A percentile compares a stretch with the other conserved stretches of the same genome.
Evolutionary conservation across 768 basidiomycete genomes (phyloP).

Genomic region (Podaxis pistillaris): DNA sequence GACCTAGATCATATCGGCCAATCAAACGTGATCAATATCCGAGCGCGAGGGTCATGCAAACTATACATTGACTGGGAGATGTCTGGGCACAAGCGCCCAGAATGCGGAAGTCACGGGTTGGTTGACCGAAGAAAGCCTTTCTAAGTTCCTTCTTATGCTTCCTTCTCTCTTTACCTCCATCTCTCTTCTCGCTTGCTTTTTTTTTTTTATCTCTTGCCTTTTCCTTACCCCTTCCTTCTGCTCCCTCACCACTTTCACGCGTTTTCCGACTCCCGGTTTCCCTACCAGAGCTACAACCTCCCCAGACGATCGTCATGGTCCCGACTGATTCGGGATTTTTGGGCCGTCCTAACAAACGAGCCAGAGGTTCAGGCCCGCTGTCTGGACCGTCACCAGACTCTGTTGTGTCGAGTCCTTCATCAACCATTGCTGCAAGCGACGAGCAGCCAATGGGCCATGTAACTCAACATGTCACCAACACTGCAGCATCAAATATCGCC

Average conservation of each 20-base stretch:
- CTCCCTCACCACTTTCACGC: neutral
- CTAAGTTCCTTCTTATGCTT: constrained; percentile 2
- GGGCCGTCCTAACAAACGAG: constrained; percentile 3
- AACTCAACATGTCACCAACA: constrained; percentile 10
- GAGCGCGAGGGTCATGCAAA: neutral
- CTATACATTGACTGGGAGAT: neutral
- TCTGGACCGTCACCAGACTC: neutral
- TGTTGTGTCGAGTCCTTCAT: neutral
- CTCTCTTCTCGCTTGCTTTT: neutral
- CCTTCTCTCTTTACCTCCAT: neutral
- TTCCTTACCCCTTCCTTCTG: neutral
- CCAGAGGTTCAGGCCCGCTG: neutral
- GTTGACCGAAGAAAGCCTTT: neutral
- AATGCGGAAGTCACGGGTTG: constrained; percentile 19
- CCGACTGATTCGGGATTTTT: constrained; percentile 11
- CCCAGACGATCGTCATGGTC: constrained; percentile 2
- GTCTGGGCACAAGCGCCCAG: constrained; percentile 10
- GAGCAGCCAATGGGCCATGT: neutral
- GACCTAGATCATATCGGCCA: neutral
- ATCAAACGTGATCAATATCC: neutral
- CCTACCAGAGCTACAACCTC: neutral
- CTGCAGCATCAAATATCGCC: constrained; percentile 6
- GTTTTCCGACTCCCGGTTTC: neutral
- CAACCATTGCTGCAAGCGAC: neutral
- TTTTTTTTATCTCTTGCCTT: neutral